phyloP scores from a whole-genome alignment of 495 filamentous ascomycete genomes.

The Neurospora tetrasperma region DNA sequence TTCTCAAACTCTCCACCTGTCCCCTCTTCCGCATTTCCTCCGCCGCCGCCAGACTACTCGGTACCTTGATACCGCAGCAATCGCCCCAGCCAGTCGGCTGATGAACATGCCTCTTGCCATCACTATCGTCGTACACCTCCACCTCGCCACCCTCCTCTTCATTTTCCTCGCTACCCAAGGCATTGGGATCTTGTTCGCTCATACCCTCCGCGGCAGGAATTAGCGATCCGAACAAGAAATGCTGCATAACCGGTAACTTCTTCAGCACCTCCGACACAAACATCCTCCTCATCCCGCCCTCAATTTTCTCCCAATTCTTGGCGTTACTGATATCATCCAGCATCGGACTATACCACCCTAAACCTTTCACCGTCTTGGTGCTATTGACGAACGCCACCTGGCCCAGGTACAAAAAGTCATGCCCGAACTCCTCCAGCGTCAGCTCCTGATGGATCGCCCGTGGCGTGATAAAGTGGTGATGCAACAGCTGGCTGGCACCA shows the following conservation, averaged over 20 bases:
- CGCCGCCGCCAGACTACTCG: conserved; percentile 79
- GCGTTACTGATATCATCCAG: conserved; percentile 94
- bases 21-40: conserved; percentile 73
- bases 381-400: conserved; percentile 91
- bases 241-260: conserved; percentile 96
- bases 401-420: conserved; percentile 78
- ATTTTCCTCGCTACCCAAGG: conserved; percentile 30
- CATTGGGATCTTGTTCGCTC: conserved; percentile 47
- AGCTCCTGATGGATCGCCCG: conserved; percentile 76
- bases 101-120: conserved; percentile 59
- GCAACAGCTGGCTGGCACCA: conserved; percentile 78
- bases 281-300: conserved; percentile 92
- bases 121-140: conserved; percentile 48
- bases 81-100: conserved; percentile 72
- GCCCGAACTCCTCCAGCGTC: conserved; percentile 73
- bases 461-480: conserved; percentile 81
- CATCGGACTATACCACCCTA: conserved; percentile 98
- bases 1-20: conserved; percentile 51
- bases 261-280: conserved; percentile 86
- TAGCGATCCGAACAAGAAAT: conserved; percentile 84
- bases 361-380: conserved; percentile 89
- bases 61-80: conserved; percentile 97
- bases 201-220: conserved; percentile 74
- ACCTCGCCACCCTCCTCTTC: conserved; percentile 46
- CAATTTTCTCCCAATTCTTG: conserved; percentile 84